Evolutionary conservation across 1,139 yeast genomes (phyloP).

Genomic region (Spathaspora sp.): DNA sequence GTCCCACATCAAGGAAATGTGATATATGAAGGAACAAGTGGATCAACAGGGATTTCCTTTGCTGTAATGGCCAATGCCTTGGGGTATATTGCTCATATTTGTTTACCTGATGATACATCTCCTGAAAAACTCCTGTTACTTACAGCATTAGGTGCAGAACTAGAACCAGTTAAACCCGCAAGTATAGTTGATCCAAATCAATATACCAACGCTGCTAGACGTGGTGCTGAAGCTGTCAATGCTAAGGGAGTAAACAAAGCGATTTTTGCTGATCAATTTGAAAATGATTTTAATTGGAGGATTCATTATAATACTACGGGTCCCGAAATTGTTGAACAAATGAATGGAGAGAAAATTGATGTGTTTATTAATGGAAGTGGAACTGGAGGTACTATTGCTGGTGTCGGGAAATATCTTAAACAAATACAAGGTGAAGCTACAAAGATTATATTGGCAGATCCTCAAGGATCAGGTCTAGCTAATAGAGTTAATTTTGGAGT

Average conservation of each 20-base stretch:
- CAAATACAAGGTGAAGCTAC: constrained; percentile 28
- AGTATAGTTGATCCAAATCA: constrained; percentile 92
- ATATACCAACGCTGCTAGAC: constrained; percentile 84
- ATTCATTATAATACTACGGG: constrained; percentile 84
- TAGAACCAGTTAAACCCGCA: constrained; percentile 93
- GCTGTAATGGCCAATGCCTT: constrained; percentile 85
- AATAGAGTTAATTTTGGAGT: constrained; percentile 87
- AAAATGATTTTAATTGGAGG: constrained; percentile 87
- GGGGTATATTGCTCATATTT: constrained; percentile 88
- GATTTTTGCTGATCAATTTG: constrained; percentile 93
- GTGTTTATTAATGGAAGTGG: constrained; percentile 79
- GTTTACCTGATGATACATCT: constrained; percentile 94
- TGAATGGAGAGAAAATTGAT: constrained; percentile 54
- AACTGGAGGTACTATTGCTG: constrained; percentile 82
- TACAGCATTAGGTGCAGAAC: constrained; percentile 72
- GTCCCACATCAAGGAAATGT: constrained; percentile 58
- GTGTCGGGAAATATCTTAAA: constrained; percentile 75
- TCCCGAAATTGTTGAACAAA: constrained; percentile 81
- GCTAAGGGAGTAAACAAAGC: constrained; percentile 47
- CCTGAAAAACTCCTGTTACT: constrained; percentile 74
- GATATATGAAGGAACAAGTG: constrained; percentile 92
- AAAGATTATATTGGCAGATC: constrained; percentile 76
- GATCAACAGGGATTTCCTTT: constrained; percentile 92
- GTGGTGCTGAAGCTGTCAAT: constrained; percentile 57
- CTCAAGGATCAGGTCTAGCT: constrained; percentile 91